Percentiles rank a stretch among this genome's conserved stretches.
phyloP scores from a whole-genome alignment of 345 rosid genomes.

The Ricinus communis region DNA sequence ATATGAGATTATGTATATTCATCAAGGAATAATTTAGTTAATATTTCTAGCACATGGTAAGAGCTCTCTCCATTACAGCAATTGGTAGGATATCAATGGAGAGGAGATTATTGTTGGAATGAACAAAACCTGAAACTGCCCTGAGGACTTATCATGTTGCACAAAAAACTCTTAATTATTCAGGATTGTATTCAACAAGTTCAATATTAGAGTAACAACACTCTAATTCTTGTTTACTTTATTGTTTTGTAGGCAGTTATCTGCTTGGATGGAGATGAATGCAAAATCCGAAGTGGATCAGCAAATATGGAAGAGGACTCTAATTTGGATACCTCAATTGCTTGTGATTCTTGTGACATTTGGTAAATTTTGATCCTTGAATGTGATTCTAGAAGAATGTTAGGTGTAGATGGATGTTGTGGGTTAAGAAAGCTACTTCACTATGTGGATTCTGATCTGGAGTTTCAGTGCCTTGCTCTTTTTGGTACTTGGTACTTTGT shows the following conservation, averaged over 20 bases:
- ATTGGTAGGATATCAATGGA: not conserved
- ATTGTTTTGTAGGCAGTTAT: slow-evolving; percentile 86
- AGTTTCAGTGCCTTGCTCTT: no score
- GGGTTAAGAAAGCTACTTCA: not conserved
- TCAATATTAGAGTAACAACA: slow-evolving; percentile 11
- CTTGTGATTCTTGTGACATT: slow-evolving; percentile 94
- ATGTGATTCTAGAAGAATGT: not conserved
- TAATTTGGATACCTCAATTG: slow-evolving; percentile 89
- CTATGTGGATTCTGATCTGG: not conserved
- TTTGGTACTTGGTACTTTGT: no score
- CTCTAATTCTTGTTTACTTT: slow-evolving; percentile 30
- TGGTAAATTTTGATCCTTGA: slow-evolving; percentile 51
- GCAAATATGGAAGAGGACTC: slow-evolving; percentile 54
- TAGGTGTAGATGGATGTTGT: not conserved
- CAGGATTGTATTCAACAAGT: slow-evolving; percentile 9
- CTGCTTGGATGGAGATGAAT: slow-evolving; percentile 96
- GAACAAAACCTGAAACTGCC: not conserved
- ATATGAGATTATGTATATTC: not conserved
- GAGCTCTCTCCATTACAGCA: not conserved
- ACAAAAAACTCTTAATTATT: slow-evolving; percentile 8
- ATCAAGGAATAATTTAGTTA: not conserved
- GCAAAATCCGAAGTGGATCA: slow-evolving; percentile 70
- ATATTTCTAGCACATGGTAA: slow-evolving; percentile 5
- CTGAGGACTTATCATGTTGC: not conserved
- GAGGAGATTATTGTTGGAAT: slow-evolving; percentile 1